Evolutionary conservation across 192 early-diverging fungal species (phyloP).

Genomic region (Coemansia sp.): DNA sequence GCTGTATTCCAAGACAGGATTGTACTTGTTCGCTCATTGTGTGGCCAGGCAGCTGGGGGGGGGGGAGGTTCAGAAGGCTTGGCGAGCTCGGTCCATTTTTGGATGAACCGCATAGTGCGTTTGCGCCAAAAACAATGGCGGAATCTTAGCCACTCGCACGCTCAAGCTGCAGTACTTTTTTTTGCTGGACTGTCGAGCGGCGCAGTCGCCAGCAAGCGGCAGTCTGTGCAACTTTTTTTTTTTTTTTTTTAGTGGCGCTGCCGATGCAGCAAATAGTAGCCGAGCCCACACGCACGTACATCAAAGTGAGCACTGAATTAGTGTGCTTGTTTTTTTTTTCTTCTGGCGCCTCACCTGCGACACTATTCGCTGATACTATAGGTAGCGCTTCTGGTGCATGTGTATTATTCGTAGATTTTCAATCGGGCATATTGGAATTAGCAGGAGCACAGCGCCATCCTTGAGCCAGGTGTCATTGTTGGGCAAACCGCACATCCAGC

Average conservation of each 20-base stretch:
- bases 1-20: too few relatives aligned
- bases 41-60: too few relatives aligned
- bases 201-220: background rate
- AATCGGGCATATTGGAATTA: conserved; percentile 2
- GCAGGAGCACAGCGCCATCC: background rate
- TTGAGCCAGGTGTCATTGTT: background rate
- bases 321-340: too few relatives aligned
- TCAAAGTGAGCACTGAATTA: too few relatives aligned
- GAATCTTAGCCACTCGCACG: background rate
- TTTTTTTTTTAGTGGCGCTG: too few relatives aligned
- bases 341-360: background rate
- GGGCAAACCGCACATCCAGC: background rate
- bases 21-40: too few relatives aligned
- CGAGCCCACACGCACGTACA: background rate
- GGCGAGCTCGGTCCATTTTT: too few relatives aligned
- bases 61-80: too few relatives aligned
- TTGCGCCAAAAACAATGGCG: background rate
- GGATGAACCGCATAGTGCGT: background rate
- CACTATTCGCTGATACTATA: conserved; percentile 1
- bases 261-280: background rate
- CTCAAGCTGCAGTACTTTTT: background rate
- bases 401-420: conserved; percentile 2
- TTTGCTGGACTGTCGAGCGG: background rate
- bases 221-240: background rate
- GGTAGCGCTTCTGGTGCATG: background rate